Evolutionary conservation across 2,329 filamentous ascomycete genomes (phyloP).

Genomic region (Lachnellula occidentalis): DNA sequence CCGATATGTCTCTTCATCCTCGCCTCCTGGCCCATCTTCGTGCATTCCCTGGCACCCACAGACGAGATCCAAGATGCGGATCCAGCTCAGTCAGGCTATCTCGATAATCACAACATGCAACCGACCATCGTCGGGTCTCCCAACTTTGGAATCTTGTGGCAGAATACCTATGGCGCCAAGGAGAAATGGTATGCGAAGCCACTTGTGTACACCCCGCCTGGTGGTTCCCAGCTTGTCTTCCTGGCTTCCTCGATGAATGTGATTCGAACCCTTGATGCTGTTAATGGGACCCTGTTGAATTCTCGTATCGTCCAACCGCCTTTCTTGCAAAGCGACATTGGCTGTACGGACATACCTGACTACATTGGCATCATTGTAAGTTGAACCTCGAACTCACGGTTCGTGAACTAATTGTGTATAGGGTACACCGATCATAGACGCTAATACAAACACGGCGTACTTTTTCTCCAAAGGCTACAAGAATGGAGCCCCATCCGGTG

Average conservation of each 20-base stretch:
- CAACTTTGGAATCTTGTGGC: slow-evolving; percentile 35
- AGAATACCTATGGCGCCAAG: slow-evolving; percentile 27
- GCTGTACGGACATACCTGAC: slow-evolving; percentile 37
- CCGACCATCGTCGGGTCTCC: slow-evolving; percentile 32
- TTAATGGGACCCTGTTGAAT: slow-evolving; percentile 36
- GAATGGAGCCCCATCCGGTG: slow-evolving; percentile 22
- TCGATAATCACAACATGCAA: slow-evolving; percentile 38
- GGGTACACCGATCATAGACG: slow-evolving; percentile 35
- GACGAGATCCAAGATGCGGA: slow-evolving; percentile 28
- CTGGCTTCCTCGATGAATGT: slow-evolving; percentile 36
- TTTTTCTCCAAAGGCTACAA: slow-evolving; percentile 36
- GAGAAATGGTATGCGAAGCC: slow-evolving; percentile 39
- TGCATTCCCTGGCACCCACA: slow-evolving; percentile 13
- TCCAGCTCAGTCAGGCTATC: slow-evolving; percentile 34
- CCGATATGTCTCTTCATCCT: slow-evolving; percentile 7
- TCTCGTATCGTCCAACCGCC: slow-evolving; percentile 36
- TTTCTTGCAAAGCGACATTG: slow-evolving; percentile 29
- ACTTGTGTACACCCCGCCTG: slow-evolving; percentile 38
- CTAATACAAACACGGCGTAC: slow-evolving; percentile 32
- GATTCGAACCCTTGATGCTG: slow-evolving; percentile 37
- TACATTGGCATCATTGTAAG: slow-evolving; percentile 33
- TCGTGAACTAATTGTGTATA: not conserved
- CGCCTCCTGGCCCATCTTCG: slow-evolving; percentile 13
- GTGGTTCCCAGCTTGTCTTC: slow-evolving; percentile 34
- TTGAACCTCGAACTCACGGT: not conserved